Evolutionary conservation across 192 early-diverging fungal species (phyloP).

Genomic region (Rhizophagus clarus): DNA sequence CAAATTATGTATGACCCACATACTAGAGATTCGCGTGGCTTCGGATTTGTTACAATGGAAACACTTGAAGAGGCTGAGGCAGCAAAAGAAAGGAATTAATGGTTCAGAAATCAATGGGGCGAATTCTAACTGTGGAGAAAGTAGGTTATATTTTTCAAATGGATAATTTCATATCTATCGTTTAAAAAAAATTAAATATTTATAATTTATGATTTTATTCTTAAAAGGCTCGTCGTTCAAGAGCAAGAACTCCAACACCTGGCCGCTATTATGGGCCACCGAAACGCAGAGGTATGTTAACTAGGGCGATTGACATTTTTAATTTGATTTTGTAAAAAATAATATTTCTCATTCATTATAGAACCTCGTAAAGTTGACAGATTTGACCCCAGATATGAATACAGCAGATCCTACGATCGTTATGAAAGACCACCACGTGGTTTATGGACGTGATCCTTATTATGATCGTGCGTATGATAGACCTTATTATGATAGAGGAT

Average conservation of each 20-base stretch:
- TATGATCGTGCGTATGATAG: conserved; percentile 36
- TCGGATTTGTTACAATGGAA: conserved; percentile 83
- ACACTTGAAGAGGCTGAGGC: conserved; percentile 65
- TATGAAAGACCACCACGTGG: conserved; percentile 31
- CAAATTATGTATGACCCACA: conserved; percentile 82
- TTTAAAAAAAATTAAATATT: no score
- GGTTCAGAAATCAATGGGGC: conserved; percentile 78
- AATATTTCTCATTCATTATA: conserved; percentile 3
- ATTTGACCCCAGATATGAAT: conserved; percentile 51
- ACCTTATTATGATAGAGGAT: conserved; percentile 34
- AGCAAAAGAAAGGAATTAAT: conserved; percentile 67
- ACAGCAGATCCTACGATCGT: conserved; percentile 44
- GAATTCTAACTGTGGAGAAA: conserved; percentile 80
- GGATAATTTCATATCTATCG: neutral
- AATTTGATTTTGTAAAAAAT: no score
- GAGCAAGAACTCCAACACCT: conserved; percentile 77
- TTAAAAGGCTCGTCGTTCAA: conserved; percentile 63
- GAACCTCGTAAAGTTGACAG: conserved; percentile 43
- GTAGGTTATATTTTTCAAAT: conserved; percentile 33
- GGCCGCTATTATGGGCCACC: conserved; percentile 80
- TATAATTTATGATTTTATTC: no score
- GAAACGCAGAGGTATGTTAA: conserved; percentile 54
- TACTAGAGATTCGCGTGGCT: conserved; percentile 79
- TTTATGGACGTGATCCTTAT: conserved; percentile 33
- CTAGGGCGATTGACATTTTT: neutral